phyloP scores from a whole-genome alignment of 179 eudicot genomes.

The Gypsophila paniculata region DNA sequence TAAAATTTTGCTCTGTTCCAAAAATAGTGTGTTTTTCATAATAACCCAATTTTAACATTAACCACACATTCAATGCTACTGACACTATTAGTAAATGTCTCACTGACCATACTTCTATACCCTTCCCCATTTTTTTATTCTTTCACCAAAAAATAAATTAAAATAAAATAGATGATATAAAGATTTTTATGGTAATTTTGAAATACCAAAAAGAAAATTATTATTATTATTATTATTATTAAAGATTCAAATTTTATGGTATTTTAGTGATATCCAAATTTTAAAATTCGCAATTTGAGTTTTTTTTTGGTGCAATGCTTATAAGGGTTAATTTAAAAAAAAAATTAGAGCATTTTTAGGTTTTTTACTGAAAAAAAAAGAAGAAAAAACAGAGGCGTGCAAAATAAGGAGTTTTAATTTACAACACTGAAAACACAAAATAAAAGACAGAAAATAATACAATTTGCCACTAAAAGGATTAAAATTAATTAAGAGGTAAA shows the following conservation, averaged over 20 bases:
- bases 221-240: too few relatives aligned
- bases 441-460: not conserved
- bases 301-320: constrained; percentile 15
- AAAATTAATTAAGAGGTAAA: not conserved
- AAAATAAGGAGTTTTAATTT: not conserved
- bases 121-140: constrained; percentile 30
- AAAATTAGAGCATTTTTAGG: not conserved
- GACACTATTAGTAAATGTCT: constrained; percentile 53
- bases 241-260: too few relatives aligned
- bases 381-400: constrained; percentile 6
- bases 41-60: constrained; percentile 40
- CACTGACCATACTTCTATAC: constrained; percentile 30
- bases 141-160: not conserved
- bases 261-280: too few relatives aligned
- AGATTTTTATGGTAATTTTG: too few relatives aligned
- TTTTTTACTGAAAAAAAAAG: not conserved
- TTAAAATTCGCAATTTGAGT: constrained; percentile 5
- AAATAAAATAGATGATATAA: too few relatives aligned
- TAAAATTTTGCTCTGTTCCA: constrained; percentile 29
- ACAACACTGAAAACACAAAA: not conserved
- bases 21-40: constrained; percentile 34
- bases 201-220: too few relatives aligned
- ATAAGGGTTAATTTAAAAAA: not conserved
- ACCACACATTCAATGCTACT: constrained; percentile 52
- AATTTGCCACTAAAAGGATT: not conserved